A percentile compares a stretch with the other conserved stretches of the same genome.
Conservation (phyloP, 2,329 filamentous ascomycete genomes). For the Exophiala aquamarina region DNA sequence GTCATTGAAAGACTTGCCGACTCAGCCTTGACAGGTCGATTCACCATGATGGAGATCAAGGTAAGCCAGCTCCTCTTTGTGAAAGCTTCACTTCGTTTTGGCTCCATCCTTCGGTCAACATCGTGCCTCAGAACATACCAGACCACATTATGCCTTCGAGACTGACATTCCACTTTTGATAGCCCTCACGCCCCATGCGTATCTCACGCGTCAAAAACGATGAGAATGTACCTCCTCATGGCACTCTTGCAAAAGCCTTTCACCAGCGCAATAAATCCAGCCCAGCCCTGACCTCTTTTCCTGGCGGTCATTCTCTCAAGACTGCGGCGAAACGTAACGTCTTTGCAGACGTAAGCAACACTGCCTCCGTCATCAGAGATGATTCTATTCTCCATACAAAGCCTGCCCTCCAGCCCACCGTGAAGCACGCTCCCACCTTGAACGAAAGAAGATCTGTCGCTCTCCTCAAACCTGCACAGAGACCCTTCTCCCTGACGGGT, state of each 20-base stretch:
- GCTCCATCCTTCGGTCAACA: not conserved
- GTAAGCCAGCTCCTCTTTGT: constrained; percentile 34
- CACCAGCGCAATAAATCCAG: constrained; percentile 83
- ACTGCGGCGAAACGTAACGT: constrained; percentile 71
- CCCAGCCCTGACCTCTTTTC: constrained; percentile 57
- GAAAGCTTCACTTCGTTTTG: not conserved
- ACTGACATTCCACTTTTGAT: constrained; percentile 25
- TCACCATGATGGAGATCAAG: constrained; percentile 47
- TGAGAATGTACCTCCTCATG: constrained; percentile 64
- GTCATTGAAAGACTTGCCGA: not conserved
- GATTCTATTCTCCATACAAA: constrained; percentile 55
- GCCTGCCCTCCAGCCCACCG: constrained; percentile 35
- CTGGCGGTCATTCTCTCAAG: constrained; percentile 59
- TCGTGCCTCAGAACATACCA: not conserved
- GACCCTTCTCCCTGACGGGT: constrained; percentile 47
- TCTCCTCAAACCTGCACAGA: constrained; percentile 61
- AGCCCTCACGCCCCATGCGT: constrained; percentile 70
- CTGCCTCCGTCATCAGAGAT: constrained; percentile 52
- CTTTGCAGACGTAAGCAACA: constrained; percentile 82
- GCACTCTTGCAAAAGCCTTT: constrained; percentile 55
- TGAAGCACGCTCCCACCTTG: constrained; percentile 34
- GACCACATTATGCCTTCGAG: not conserved
- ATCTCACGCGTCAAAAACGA: constrained; percentile 61
- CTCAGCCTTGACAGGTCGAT: constrained; percentile 4
- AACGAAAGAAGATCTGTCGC: constrained; percentile 46